Conservation (phyloP, 371 early-diverging fungal species). For the Actinomortierella wolfii region DNA sequence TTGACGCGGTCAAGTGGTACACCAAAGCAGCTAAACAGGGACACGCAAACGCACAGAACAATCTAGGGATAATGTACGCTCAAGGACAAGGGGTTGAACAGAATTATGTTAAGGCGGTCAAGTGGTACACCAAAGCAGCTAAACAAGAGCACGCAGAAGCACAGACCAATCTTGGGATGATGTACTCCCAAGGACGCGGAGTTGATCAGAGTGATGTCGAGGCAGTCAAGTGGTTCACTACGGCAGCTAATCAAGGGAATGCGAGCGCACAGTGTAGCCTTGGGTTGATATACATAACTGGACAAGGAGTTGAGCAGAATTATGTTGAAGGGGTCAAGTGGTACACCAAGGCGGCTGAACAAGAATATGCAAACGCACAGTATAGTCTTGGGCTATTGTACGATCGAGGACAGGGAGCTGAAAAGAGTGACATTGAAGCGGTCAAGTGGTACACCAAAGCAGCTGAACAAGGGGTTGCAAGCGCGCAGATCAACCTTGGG, state of each 20-base stretch:
- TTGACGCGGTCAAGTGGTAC: constrained; percentile 76
- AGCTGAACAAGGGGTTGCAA: constrained; percentile 64
- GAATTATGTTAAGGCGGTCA: too few relatives aligned
- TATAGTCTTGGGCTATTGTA: constrained; percentile 79
- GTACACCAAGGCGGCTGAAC: constrained; percentile 79
- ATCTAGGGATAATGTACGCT: too few relatives aligned
- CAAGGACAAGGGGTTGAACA: too few relatives aligned
- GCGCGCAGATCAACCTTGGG: too few relatives aligned
- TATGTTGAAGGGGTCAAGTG: constrained; percentile 65
- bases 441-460: constrained; percentile 75
- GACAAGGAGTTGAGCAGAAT: constrained; percentile 68
- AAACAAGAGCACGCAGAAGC: constrained; percentile 59
- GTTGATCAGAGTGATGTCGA: too few relatives aligned
- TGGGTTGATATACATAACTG: constrained; percentile 81
- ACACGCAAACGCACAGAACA: constrained; percentile 81
- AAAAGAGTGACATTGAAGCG: too few relatives aligned
- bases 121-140: constrained; percentile 75
- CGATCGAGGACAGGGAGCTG: too few relatives aligned
- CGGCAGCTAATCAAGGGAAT: constrained; percentile 71
- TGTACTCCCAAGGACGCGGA: too few relatives aligned
- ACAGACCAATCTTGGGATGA: too few relatives aligned
- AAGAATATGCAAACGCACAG: constrained; percentile 84
- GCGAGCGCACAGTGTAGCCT: constrained; percentile 79
- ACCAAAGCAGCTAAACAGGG: constrained; percentile 71
- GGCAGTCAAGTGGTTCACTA: constrained; percentile 73